These are phyloP conservation scores for Voacanga thouarsii DNA, from an alignment of 257 asterid genomes.

Conservation along the genomic window DNA sequence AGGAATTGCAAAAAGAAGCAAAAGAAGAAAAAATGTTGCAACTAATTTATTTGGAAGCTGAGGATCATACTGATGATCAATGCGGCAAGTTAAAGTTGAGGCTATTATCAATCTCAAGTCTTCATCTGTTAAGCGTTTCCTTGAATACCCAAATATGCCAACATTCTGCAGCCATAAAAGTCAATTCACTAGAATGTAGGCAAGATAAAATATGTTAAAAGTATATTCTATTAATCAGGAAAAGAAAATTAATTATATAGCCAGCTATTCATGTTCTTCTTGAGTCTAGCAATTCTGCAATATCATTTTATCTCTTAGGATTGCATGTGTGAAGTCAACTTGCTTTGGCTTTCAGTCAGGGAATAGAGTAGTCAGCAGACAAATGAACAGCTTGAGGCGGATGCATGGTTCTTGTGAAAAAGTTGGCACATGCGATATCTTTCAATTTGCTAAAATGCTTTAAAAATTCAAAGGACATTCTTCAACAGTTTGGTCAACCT, in stretches of 20 bases:
- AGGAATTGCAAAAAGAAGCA: not conserved
- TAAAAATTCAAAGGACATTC: not conserved
- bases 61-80: slow-evolving; percentile 43
- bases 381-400: not conserved
- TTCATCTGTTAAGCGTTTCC: slow-evolving; percentile 39
- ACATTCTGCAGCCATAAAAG: slow-evolving; percentile 34
- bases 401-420: not conserved
- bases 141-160: slow-evolving; percentile 43
- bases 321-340: not conserved
- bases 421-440: not conserved
- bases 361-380: not conserved
- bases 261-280: not conserved
- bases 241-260: not conserved
- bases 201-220: not conserved
- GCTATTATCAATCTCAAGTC: slow-evolving; percentile 45
- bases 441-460: not conserved
- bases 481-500: not conserved
- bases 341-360: not conserved
- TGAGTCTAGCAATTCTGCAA: not conserved
- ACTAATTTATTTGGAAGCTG: slow-evolving; percentile 13
- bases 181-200: slow-evolving; percentile 14
- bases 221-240: not conserved
- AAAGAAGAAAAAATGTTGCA: not conserved
- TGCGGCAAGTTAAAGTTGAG: slow-evolving; percentile 49
- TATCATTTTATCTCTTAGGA: not conserved